Evolutionary conservation across 148 eudicot genomes (phyloP), one percentile per base, ranked within the genome.

Genomic region (Salicornia ramosissima): DNA sequence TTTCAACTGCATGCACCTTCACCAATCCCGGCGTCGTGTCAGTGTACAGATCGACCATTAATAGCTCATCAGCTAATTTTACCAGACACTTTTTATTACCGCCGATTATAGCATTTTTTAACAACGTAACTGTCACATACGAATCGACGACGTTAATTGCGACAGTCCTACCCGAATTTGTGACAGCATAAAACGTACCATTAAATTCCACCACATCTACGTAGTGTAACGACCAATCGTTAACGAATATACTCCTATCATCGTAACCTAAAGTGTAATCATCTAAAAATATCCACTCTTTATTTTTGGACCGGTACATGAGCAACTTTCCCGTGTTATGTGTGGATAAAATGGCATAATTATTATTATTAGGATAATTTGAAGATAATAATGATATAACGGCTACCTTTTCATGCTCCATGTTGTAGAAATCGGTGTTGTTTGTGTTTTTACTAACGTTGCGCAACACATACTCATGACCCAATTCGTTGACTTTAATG

Each of bases 381-480:
- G 53, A 36, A 2, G n/a, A n/a, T n/a, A n/a, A n/a, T n/a, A n/a
- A n/a, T n/a, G 46, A 29, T 19, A 43, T 59, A n/a, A 77, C 47
- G 0, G 76, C 80, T 60, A 77, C 76, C 76, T 77, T 77, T 73
- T 72, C 57, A 46, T 72, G 76, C 57, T 77, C 76, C 80, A 77
- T 72, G 57, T 61, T 53, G 56, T 52, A 58, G 13, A 50, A 47
- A 16, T 71, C 75, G 29, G n/a, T n/a, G 45, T 65, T 18, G n/a
- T 43, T 36, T 0, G 25, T 31, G 5, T 4, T 25, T 36, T 19
- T 54, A 39, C 39, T 54, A 60, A 69, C 34, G 54, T 69, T 69
- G 19, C 69, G 78, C 21, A 77, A 64, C 65, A 77, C 76, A 50
- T 72, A 78, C 56, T 78, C 81, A 36, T 43, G 24, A 69, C 69